Evolutionary conservation across 306 rosid genomes (phyloP).

Genomic region (Biancaea sappan): DNA sequence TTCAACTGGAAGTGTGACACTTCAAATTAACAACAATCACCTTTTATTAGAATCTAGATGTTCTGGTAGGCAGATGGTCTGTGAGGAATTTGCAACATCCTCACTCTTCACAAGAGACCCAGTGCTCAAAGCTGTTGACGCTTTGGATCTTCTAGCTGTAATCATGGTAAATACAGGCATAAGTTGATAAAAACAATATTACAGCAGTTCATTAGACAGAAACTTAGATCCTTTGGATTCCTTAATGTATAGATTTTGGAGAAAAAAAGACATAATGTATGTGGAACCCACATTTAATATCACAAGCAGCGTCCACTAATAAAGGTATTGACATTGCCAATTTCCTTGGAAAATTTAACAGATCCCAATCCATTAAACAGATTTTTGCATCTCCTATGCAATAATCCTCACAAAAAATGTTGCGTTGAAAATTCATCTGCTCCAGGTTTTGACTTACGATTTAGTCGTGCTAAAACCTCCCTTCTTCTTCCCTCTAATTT

Average conservation of each 20-base stretch:
- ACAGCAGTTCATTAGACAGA: slow-evolving; percentile 2
- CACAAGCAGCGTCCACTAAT: background rate
- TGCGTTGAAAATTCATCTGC: background rate
- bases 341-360: background rate
- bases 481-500: slow-evolving; percentile 83
- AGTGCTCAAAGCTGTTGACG: slow-evolving; percentile 40
- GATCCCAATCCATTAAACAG: background rate
- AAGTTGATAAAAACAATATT: background rate
- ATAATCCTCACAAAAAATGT: background rate
- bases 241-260: background rate
- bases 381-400: background rate
- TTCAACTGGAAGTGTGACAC: background rate
- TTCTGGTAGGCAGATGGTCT: slow-evolving; percentile 24
- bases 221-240: background rate
- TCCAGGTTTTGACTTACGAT: slow-evolving; percentile 48
- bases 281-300: background rate
- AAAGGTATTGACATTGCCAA: background rate
- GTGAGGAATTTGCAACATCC: slow-evolving; percentile 28
- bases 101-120: slow-evolving; percentile 24
- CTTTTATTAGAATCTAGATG: slow-evolving; percentile 41
- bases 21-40: slow-evolving; percentile 30
- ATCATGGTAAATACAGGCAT: slow-evolving; percentile 14
- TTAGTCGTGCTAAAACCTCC: slow-evolving; percentile 67
- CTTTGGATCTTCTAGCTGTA: slow-evolving; percentile 70
- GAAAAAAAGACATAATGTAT: background rate